These are phyloP conservation scores for Entomortierella chlamydospora DNA, from an alignment of 192 early-diverging fungal genomes.

Conservation along the genomic window DNA sequence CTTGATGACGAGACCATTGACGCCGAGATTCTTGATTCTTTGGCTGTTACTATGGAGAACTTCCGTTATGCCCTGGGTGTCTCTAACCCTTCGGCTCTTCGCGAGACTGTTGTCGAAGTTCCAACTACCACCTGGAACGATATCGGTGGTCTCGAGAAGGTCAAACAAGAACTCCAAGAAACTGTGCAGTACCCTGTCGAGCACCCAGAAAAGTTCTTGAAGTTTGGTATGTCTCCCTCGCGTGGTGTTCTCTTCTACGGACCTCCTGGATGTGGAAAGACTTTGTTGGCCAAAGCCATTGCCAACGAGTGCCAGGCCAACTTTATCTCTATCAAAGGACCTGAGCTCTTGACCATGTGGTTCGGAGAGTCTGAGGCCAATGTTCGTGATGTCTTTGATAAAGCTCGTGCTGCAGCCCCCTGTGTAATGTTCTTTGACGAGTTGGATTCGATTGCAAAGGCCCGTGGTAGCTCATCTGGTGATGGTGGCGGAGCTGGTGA, in stretches of 20 bases:
- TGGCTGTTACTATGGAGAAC: conserved; percentile 98
- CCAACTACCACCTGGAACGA: conserved; percentile 96
- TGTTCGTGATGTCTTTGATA: conserved; percentile 99
- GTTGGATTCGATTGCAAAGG: conserved; percentile 97
- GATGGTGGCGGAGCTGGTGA: conserved; percentile 89
- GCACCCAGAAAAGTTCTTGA: conserved; percentile 99
- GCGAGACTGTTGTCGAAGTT: conserved; percentile 98
- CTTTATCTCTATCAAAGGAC: conserved; percentile 99
- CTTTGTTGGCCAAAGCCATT: conserved; percentile 98
- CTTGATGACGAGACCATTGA: conserved; percentile 99
- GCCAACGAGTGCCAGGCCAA: conserved; percentile 99
- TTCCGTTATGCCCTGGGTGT: conserved; percentile 93
- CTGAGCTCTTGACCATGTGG: conserved; percentile 99
- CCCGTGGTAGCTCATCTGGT: conserved; percentile 83
- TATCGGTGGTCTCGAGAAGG: conserved; percentile 96
- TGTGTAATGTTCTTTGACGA: conserved; percentile 99
- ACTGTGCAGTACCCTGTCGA: conserved; percentile 99
- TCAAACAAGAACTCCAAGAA: conserved; percentile 98
- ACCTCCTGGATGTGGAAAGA: conserved; percentile 98
- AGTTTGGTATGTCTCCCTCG: conserved; percentile 97
- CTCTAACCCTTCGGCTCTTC: conserved; percentile 97
- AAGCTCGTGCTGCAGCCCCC: conserved; percentile 96
- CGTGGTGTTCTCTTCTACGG: conserved; percentile 99
- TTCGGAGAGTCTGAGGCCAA: conserved; percentile 99
- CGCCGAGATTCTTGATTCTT: conserved; percentile 93